Base-by-base conservation (phyloP, 345 rosid genomes). In the Noccaea bulbosa region DNA sequence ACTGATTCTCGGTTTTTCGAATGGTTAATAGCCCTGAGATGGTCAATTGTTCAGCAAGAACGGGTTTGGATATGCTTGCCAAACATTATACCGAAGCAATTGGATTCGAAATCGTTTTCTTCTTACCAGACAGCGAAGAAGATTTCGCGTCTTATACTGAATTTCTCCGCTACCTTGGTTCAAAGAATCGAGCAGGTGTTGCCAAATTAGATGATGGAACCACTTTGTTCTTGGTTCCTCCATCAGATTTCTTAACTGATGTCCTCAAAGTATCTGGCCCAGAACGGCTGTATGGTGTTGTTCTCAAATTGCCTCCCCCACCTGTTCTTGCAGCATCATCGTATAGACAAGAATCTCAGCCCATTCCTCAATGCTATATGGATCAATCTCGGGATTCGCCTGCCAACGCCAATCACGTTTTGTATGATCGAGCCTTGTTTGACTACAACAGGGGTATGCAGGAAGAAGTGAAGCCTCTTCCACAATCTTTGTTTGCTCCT, bases 91-190 rank as follows among this genome's bases (percentile, higher is more conserved):
- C 81, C 3, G 95, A 89, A 79, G 89, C 96, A 32, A 73, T 82
- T 66, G 92, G 93, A 47, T 88, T 89, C 66, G 98, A 91, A 44
- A 81, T 89, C 39, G 90, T 91, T 68, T 91, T 78, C 86, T 94
- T 94, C 85, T 81, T 91, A 81, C 99, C 99, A 1, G 97, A 94
- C 65, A 84, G 96, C 12, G 96, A 91, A 83, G 90, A 91, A 12
- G 97, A 94, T 79, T 94, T 94, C 67, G 95, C 89, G 16, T 88
- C 99, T 35, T 94, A 91, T 48, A 94, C 99, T 27, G 99, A 94
- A 72, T 94, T 94, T 75, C 91, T 94, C 14, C 87, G 82, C 53
- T 94, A 94, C 74, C 85, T 94, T 82, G 91, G 96, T 70, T 86
- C 88, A 40, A 94, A 88, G 62, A 78, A 89, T 61, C 93, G 99